Percentiles rank a stretch among this genome's conserved stretches.
Evolutionary conservation across 257 asterid genomes (phyloP).

Genomic region (Pogostemon cablin): DNA sequence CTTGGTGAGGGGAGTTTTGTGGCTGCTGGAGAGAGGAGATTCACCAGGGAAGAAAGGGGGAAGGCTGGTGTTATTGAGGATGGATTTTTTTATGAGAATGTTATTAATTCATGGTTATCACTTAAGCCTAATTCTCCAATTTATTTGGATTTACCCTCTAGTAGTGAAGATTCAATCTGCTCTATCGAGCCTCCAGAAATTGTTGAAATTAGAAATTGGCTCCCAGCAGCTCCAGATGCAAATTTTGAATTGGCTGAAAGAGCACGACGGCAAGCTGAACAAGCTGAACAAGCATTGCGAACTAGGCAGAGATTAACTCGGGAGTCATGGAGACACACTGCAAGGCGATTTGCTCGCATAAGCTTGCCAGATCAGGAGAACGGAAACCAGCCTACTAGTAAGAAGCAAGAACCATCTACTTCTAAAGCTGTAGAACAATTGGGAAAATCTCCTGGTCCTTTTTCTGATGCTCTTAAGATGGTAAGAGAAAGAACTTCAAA

Average conservation of each 20-base stretch:
- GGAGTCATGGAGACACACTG: constrained; percentile 35
- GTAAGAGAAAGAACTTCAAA: constrained; percentile 45
- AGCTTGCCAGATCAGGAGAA: constrained; percentile 23
- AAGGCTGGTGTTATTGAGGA: constrained; percentile 39
- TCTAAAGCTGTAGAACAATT: constrained; percentile 38
- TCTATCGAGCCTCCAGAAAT: constrained; percentile 17
- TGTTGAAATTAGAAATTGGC: constrained; percentile 29
- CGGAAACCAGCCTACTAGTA: constrained; percentile 38
- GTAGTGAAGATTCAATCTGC: constrained; percentile 14
- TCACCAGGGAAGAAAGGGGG: constrained; percentile 56
- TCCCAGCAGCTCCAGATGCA: constrained; percentile 17
- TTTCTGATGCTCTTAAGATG: constrained; percentile 57
- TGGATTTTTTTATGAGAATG: neutral
- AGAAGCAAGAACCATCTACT: constrained; percentile 39
- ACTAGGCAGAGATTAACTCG: neutral
- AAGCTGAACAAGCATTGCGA: constrained; percentile 16
- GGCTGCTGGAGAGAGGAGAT: constrained; percentile 41
- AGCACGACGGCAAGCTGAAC: constrained; percentile 22
- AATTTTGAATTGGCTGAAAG: constrained; percentile 14
- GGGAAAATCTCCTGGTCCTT: constrained; percentile 51
- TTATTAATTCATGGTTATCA: constrained; percentile 52
- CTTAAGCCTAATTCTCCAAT: constrained; percentile 33
- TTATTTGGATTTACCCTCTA: constrained; percentile 31
- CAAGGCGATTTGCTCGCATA: constrained; percentile 54
- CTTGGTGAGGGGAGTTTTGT: constrained; percentile 40